These are phyloP conservation scores for Parachaetomium inaequale DNA, from an alignment of 495 filamentous ascomycete genomes.

Conservation along the genomic window DNA sequence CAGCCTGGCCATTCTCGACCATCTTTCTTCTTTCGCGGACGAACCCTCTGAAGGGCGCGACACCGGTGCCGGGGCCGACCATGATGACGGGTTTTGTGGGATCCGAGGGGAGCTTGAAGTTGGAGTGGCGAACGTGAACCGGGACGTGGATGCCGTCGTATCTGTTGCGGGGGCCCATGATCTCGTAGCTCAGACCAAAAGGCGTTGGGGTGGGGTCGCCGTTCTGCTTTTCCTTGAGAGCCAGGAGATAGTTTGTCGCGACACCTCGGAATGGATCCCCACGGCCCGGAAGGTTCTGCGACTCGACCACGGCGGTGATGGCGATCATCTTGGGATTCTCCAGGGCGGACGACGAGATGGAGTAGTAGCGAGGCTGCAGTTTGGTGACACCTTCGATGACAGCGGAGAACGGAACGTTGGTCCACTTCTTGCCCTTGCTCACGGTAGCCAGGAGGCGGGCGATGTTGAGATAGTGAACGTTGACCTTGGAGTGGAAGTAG, in stretches of 20 bases:
- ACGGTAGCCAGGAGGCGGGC: constrained; percentile 79
- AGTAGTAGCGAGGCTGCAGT: constrained; percentile 97
- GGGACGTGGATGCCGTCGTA: constrained; percentile 96
- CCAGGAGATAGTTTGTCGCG: constrained; percentile 94
- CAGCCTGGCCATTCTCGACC: constrained; percentile 72
- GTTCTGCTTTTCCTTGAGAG: constrained; percentile 95
- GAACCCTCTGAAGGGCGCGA: constrained; percentile 94
- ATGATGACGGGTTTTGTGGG: constrained; percentile 91
- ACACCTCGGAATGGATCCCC: constrained; percentile 87
- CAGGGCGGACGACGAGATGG: constrained; percentile 93
- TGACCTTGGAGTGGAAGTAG: constrained; percentile 87
- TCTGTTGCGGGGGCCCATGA: constrained; percentile 90
- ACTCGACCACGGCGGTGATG: constrained; percentile 93
- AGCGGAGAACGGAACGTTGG: constrained; percentile 84
- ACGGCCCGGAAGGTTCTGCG: constrained; percentile 68
- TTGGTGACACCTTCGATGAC: constrained; percentile 92
- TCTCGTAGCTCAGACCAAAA: constrained; percentile 83
- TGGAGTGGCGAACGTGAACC: constrained; percentile 94
- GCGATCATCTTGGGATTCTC: constrained; percentile 93
- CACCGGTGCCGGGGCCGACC: constrained; percentile 94
- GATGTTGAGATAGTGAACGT: constrained; percentile 81
- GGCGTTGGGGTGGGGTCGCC: constrained; percentile 81
- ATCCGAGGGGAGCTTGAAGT: constrained; percentile 98
- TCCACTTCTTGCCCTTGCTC: constrained; percentile 67
- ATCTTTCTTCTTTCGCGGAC: constrained; percentile 86